These are phyloP conservation scores for Melastoma candidum DNA, from an alignment of 441 rosid species.

Conservation along the genomic window DNA sequence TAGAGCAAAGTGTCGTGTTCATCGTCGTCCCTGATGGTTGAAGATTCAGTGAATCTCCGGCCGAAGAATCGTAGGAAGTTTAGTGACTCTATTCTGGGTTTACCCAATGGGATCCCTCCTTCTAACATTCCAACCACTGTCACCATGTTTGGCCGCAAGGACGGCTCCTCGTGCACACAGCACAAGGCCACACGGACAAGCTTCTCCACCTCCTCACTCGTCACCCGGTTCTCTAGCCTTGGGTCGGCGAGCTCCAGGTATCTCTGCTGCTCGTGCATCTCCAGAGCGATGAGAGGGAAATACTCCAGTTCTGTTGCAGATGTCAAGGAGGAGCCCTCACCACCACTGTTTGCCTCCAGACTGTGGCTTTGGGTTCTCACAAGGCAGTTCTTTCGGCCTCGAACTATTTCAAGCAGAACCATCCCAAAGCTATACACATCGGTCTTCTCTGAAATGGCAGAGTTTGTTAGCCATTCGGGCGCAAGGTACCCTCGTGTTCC, in stretches of 20 bases:
- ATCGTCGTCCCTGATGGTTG: conserved; percentile 37
- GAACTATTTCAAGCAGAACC: conserved; percentile 86
- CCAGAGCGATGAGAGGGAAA: conserved; percentile 75
- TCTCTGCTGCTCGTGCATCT: conserved; percentile 80
- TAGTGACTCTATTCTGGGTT: conserved; percentile 59
- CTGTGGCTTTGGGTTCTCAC: conserved; percentile 42
- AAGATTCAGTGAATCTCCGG: conserved; percentile 64
- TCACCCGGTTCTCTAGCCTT: conserved; percentile 57
- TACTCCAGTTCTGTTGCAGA: conserved; percentile 37
- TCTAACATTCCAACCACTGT: conserved; percentile 73
- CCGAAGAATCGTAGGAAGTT: conserved; percentile 81
- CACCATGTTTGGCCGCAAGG: conserved; percentile 55
- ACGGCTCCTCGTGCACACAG: conserved; percentile 73
- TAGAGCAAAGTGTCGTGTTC: conserved; percentile 20
- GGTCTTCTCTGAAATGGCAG: conserved; percentile 75
- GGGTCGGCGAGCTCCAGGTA: conserved; percentile 70
- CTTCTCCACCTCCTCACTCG: conserved; percentile 53
- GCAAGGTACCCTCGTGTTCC: conserved; percentile 98
- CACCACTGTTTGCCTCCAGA: conserved; percentile 29
- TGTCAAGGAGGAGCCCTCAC: conserved; percentile 35
- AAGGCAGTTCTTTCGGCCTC: conserved; percentile 81
- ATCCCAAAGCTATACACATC: conserved; percentile 91
- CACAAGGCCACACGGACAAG: conserved; percentile 58
- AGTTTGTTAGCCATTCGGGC: conserved; percentile 88
- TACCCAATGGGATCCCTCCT: conserved; percentile 47